Conservation (phyloP, 495 filamentous ascomycete genomes). For the Aspergillus bertholletiae region DNA sequence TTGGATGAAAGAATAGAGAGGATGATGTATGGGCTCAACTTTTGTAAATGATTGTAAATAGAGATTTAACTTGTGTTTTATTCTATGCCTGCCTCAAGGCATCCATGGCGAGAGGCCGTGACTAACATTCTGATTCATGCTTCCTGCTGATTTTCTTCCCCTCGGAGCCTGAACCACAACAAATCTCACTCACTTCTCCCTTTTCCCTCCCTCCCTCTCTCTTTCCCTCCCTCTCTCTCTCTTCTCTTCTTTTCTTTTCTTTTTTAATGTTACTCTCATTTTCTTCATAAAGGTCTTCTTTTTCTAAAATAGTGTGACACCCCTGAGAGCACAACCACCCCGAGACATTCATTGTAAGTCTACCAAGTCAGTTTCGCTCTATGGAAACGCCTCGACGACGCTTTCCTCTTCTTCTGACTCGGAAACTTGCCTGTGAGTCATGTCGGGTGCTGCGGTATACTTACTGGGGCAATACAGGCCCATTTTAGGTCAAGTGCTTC, state of each 20-base stretch:
- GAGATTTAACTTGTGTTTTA: too few relatives aligned
- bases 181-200: not conserved
- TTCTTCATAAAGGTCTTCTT: too few relatives aligned
- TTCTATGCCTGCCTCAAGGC: constrained; percentile 4
- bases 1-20: not conserved
- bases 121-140: constrained; percentile 2
- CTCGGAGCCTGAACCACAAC: not conserved
- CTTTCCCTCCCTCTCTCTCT: too few relatives aligned
- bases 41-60: too few relatives aligned
- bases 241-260: too few relatives aligned
- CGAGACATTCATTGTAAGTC: too few relatives aligned
- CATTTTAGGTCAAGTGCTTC: not conserved
- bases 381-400: too few relatives aligned
- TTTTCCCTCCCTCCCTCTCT: not conserved
- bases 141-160: not conserved
- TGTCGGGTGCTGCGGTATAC: not conserved
- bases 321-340: too few relatives aligned
- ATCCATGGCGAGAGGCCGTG: not conserved
- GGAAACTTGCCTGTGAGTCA: not conserved
- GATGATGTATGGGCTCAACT: not conserved
- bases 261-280: too few relatives aligned
- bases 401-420: too few relatives aligned
- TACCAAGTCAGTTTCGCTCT: too few relatives aligned
- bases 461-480: not conserved
- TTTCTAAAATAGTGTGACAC: too few relatives aligned